Base-by-base conservation (phyloP, 73 alveolate genomes). In the Blepharisma stoltei region DNA sequence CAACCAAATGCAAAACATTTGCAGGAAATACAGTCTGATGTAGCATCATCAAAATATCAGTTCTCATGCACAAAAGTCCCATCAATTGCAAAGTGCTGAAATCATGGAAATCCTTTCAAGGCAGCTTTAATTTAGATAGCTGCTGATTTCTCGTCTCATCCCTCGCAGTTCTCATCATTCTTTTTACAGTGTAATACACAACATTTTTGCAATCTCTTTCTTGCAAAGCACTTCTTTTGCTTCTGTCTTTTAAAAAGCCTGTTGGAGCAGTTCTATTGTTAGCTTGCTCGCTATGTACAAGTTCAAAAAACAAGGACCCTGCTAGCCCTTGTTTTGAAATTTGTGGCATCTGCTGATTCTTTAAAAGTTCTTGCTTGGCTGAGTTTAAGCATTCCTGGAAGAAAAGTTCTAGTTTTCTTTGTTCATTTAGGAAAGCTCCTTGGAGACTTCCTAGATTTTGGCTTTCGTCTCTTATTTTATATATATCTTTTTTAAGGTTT, bases 101-200 rank as follows among this genome's bases (percentile, higher is more conserved):
- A 60, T n/a, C 23, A 25, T 9, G 14, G 45, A 60, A 60, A 18
- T 60, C 73, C 14, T 60, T 38, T 9, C 45, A 38, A 25, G 49
- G 14, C 18, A 60, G 73, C 23, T 60, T n/a, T 8, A 60, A 14
- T 14, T 25, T 60, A 18, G 73, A 60, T 0, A 60, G 14, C 23
- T 60, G 73, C 49, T 60, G 49, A 14, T 60, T 60, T 20, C 73
- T n/a, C 47, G 14, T n/a, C 38, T 60, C 73, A 25, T 60, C 11
- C 46, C 45, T 60, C 5, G 73, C 73, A 20, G 73, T 60, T 60
- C 23, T 60, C 23, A 60, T 60, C 73, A 60, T 60, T 60, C 73
- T n/a, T 60, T 60, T n/a, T 25, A 60, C 73, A 9, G 73, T 60
- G 73, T 60, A 60, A 25, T 18, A 60, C 14, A 60, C n/a, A 60